Evolutionary conservation across 805 yeast genomes (phyloP), one percentile per base, ranked within the genome.

Genomic region (Kluyveromyces siamensis): DNA sequence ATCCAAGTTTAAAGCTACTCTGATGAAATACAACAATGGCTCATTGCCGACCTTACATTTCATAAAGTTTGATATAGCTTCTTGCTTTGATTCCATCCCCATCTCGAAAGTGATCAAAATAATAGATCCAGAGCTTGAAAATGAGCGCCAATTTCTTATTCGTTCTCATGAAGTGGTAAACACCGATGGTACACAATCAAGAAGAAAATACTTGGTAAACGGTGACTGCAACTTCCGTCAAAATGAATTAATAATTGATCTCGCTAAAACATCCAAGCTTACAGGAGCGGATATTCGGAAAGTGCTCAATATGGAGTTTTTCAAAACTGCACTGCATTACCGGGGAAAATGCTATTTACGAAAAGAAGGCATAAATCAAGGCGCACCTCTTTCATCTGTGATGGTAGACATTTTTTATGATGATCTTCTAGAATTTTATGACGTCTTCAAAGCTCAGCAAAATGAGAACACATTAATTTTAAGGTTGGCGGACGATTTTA

Each of bases 401-500:
- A 71, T 90, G 36, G 88, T 95, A 53, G 87, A 88, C 53, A 53
- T 88, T 1, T 75, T 86, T 0, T 84, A 84, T 56, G 88, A 84
- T 57, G 70, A 74, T 1, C 59, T 90, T 30, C 73, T 84, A 10
- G 70, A 72, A 27, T 52, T 53, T 19, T 52, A 57, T 35, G 2
- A 51, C 53, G 44, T 55, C 56, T 55, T 68, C 70, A 19, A 53
- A 58, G 57, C 59, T 38, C 38, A 61, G n/a, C 36, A 52, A 1
- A 45, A 52, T 2, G 50, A 55, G 6, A 56, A 63, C 2, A 65
- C 74, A 14, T 50, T 74, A 2, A 60, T 87, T 2, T 49, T 87
- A 8, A 66, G 96, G 47, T 63, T 87, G 18, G 95, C 88, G 0
- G 98, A 90, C 65, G 98, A 90, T 61, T 90, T 90, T 57, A 60